Evolutionary conservation across 495 filamentous ascomycete genomes (phyloP).

Genomic region (Penicillium nucicola): DNA sequence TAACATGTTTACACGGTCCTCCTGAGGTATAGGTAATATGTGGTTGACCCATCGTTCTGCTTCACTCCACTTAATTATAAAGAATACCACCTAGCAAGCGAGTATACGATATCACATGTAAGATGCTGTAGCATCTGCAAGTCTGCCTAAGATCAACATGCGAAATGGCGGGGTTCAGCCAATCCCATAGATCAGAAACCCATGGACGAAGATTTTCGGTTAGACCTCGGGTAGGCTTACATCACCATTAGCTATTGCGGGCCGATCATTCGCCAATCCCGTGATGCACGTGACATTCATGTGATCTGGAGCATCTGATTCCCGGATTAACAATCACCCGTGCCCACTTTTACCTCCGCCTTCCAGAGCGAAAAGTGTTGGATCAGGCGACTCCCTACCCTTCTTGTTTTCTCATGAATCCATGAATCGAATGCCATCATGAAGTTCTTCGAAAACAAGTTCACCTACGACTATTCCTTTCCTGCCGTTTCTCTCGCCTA

Average conservation of each 20-base stretch:
- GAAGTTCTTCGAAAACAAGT: slow-evolving; percentile 85
- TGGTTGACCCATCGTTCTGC: too few species aligned
- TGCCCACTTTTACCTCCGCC: slow-evolving; percentile 2
- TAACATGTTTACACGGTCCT: too few species aligned
- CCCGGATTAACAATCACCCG: neutral
- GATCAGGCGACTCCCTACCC: slow-evolving; percentile 3
- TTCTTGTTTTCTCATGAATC: slow-evolving; percentile 1
- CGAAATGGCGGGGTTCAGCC: too few species aligned
- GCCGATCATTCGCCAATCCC: slow-evolving; percentile 1
- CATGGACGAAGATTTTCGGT: too few species aligned
- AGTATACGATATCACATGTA: too few species aligned
- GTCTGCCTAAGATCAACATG: too few species aligned
- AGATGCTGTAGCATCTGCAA: too few species aligned
- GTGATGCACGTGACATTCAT: neutral
- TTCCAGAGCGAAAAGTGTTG: slow-evolving; percentile 1
- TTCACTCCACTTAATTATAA: too few species aligned
- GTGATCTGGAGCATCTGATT: neutral
- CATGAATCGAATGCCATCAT: slow-evolving; percentile 50
- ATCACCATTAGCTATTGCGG: slow-evolving; percentile 1
- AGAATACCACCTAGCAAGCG: too few species aligned
- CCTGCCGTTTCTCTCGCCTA: slow-evolving; percentile 93
- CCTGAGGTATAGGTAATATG: too few species aligned
- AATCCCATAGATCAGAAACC: too few species aligned
- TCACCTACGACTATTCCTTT: slow-evolving; percentile 89
- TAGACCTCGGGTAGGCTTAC: too few species aligned